phyloP scores from a whole-genome alignment of 768 basidiomycete species.

The Amanita rimosa region DNA sequence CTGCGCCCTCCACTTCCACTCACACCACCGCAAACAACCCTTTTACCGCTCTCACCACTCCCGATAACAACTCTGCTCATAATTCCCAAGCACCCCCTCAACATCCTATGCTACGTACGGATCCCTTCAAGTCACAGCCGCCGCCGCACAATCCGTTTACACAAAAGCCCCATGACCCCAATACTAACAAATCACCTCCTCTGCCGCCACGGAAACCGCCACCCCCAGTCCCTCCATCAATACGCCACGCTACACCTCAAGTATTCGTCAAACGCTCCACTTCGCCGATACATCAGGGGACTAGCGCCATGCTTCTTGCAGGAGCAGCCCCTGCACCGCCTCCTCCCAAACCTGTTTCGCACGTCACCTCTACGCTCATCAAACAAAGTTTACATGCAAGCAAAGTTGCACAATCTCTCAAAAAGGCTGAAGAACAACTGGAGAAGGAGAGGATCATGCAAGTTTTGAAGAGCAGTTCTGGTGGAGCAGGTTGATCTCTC shows the following conservation, averaged over 20 bases:
- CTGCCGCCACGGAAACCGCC: slow-evolving; percentile 41
- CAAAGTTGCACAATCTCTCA: slow-evolving; percentile 59
- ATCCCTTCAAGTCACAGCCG: not conserved
- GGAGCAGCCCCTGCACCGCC: slow-evolving; percentile 9
- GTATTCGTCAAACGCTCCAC: slow-evolving; percentile 9
- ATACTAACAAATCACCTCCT: slow-evolving; percentile 24
- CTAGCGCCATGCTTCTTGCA: slow-evolving; percentile 1
- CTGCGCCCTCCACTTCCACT: slow-evolving; percentile 10
- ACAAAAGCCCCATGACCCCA: slow-evolving; percentile 5
- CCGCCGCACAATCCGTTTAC: slow-evolving; percentile 31
- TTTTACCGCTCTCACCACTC: slow-evolving; percentile 18
- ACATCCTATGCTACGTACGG: slow-evolving; percentile 7
- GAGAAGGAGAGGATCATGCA: slow-evolving; percentile 62
- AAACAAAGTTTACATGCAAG: slow-evolving; percentile 65
- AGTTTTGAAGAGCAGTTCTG: slow-evolving; percentile 52
- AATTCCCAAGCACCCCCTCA: slow-evolving; percentile 11
- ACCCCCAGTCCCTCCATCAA: slow-evolving; percentile 23
- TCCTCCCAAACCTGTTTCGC: slow-evolving; percentile 29
- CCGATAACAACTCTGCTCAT: slow-evolving; percentile 7
- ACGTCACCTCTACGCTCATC: slow-evolving; percentile 56
- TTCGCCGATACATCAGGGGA: slow-evolving; percentile 11
- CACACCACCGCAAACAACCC: slow-evolving; percentile 13
- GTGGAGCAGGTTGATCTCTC: slow-evolving; percentile 19
- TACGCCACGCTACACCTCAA: slow-evolving; percentile 22
- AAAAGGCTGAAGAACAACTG: slow-evolving; percentile 54